A percentile compares a stretch with the other conserved stretches of the same genome.
phyloP scores from a whole-genome alignment of 2,329 filamentous ascomycete species.

The Nothopassalora personata region DNA sequence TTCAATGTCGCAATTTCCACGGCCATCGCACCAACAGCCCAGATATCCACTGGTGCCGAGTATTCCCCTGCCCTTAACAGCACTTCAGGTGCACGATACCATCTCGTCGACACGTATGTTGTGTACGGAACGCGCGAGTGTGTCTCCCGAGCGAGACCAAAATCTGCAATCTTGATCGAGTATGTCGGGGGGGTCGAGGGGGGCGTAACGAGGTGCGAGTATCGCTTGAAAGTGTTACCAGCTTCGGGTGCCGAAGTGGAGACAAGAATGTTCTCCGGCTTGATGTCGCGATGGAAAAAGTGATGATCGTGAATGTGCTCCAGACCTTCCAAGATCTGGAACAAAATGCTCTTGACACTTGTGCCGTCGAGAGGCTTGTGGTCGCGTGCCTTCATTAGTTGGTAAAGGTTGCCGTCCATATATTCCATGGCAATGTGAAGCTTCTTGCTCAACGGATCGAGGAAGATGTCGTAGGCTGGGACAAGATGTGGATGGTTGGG shows the following conservation, averaged over 20 bases:
- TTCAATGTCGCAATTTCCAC: slow-evolving; percentile 96
- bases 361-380: slow-evolving; percentile 86
- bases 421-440: slow-evolving; percentile 99
- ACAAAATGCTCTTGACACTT: slow-evolving; percentile 95
- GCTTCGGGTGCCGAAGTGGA: slow-evolving; percentile 83
- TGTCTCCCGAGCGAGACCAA: slow-evolving; percentile 93
- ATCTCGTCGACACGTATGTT: slow-evolving; percentile 95
- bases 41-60: slow-evolving; percentile 95
- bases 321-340: slow-evolving; percentile 91
- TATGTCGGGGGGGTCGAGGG: slow-evolving; percentile 91
- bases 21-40: slow-evolving; percentile 97
- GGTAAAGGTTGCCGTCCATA: slow-evolving; percentile 98
- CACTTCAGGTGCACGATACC: slow-evolving; percentile 92
- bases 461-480: slow-evolving; percentile 95
- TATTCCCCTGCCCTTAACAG: slow-evolving; percentile 91
- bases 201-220: slow-evolving; percentile 87
- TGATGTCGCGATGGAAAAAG: slow-evolving; percentile 99
- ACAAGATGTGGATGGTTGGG: slow-evolving; percentile 87
- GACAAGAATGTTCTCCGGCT: slow-evolving; percentile 97
- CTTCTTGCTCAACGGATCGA: slow-evolving; percentile 92
- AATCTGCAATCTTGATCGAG: slow-evolving; percentile 97
- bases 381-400: slow-evolving; percentile 96
- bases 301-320: slow-evolving; percentile 96
- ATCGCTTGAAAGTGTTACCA: slow-evolving; percentile 79
- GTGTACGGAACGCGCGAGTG: slow-evolving; percentile 96